Conservation (phyloP, 306 rosid species). For the Neltuma alba region DNA sequence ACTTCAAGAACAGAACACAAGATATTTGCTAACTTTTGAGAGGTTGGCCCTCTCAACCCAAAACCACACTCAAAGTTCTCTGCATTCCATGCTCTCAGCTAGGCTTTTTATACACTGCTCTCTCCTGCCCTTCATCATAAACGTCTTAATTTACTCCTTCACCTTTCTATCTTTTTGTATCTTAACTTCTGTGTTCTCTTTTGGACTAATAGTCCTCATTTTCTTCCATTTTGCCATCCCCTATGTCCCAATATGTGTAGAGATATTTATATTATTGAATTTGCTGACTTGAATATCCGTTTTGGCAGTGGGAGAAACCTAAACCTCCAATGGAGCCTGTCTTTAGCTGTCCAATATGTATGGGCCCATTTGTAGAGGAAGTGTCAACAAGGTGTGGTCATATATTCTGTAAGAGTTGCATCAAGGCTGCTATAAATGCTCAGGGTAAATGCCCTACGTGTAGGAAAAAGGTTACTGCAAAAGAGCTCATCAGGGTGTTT, state of each 20-base stretch:
- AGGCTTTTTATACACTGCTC: neutral
- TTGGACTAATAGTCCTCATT: neutral
- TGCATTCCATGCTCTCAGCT: neutral
- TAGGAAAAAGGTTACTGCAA: constrained; percentile 10
- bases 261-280: neutral
- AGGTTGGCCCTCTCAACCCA: neutral
- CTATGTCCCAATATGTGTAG: neutral
- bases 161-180: neutral
- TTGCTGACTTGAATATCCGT: neutral
- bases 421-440: constrained; percentile 10
- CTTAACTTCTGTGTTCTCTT: neutral
- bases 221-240: neutral
- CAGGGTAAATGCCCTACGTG: constrained; percentile 24
- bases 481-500: constrained; percentile 21
- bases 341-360: constrained; percentile 27
- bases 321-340: constrained; percentile 16
- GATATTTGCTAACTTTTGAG: neutral
- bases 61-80: neutral
- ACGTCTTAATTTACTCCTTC: neutral
- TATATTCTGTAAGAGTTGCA: constrained; percentile 17
- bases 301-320: neutral
- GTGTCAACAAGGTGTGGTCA: constrained; percentile 23
- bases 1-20: neutral
- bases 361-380: constrained; percentile 9
- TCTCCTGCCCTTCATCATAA: neutral